Evolutionary conservation across 2,329 filamentous ascomycete species (phyloP).

Genomic region (Aspergillus nomiae): DNA sequence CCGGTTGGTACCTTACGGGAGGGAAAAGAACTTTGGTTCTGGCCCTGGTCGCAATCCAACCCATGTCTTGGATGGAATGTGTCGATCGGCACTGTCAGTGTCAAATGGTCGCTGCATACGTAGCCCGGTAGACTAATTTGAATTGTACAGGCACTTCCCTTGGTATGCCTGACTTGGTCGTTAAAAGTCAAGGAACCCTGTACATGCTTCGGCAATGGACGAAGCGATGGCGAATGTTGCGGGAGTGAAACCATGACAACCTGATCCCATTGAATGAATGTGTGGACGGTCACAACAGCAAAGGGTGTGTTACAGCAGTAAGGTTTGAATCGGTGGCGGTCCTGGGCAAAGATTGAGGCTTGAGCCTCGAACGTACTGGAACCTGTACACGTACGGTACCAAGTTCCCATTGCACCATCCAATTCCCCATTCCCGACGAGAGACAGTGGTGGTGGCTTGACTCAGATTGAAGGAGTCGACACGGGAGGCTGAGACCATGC

Average conservation of each 20-base stretch:
- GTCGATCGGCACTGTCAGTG: background rate
- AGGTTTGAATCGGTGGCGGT: background rate
- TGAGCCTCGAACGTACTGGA: constrained; percentile 7
- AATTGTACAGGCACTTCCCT: background rate
- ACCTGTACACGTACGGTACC: constrained; percentile 3
- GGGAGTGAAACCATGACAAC: background rate
- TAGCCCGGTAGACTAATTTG: background rate
- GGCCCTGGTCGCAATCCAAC: background rate
- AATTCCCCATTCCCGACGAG: background rate
- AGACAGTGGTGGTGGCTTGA: constrained; percentile 4
- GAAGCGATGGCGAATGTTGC: background rate
- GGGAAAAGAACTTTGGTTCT: background rate
- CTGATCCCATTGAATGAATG: background rate
- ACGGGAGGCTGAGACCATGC: constrained; percentile 3
- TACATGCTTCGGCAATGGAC: background rate
- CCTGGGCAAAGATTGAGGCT: constrained; percentile 4
- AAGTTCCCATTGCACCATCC: background rate
- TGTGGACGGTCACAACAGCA: background rate
- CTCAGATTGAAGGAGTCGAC: constrained; percentile 1
- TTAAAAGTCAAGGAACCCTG: background rate
- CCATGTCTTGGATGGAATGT: background rate
- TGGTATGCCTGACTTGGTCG: background rate
- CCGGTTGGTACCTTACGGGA: background rate
- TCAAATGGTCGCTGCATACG: background rate
- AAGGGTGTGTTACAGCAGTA: background rate